Conservation (phyloP, 2,329 filamentous ascomycete genomes). For the Tolypocladium cylindrosporum region DNA sequence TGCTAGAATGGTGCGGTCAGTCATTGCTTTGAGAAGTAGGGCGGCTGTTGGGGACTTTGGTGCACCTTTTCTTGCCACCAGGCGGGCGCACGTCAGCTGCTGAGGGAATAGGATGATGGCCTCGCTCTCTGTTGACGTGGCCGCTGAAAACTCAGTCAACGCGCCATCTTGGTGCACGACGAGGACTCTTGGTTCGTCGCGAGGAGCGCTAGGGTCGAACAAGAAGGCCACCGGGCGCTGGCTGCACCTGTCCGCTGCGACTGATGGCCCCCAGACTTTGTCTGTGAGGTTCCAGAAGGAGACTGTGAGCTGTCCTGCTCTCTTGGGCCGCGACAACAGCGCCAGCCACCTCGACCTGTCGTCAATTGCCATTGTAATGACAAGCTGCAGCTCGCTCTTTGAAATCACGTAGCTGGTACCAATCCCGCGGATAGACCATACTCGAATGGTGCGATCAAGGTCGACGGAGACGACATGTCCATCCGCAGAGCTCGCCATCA, state of each 20-base stretch:
- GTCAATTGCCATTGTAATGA: constrained; percentile 56
- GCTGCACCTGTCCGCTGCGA: constrained; percentile 38
- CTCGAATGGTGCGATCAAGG: constrained; percentile 56
- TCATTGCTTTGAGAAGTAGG: neutral
- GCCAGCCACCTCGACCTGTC: constrained; percentile 56
- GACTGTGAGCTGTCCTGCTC: constrained; percentile 20
- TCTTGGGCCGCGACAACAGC: constrained; percentile 45
- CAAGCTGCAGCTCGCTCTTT: constrained; percentile 42
- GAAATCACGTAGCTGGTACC: constrained; percentile 30
- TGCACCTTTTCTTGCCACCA: constrained; percentile 35
- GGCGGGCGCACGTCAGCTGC: constrained; percentile 38
- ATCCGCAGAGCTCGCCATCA: constrained; percentile 50
- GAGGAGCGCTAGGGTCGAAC: constrained; percentile 38
- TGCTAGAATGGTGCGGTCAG: neutral
- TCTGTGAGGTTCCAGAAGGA: constrained; percentile 54
- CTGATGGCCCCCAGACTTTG: constrained; percentile 43
- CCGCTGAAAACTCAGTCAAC: constrained; percentile 41
- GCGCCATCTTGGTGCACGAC: constrained; percentile 55
- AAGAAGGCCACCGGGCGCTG: constrained; percentile 54
- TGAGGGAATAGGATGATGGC: constrained; percentile 42
- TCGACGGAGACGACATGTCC: constrained; percentile 61
- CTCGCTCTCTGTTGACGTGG: constrained; percentile 26
- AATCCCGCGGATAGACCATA: constrained; percentile 51
- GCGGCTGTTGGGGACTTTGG: neutral
- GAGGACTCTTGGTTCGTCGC: constrained; percentile 37